Base-by-base conservation (phyloP, 805 yeast species). In the Pichia insulana region DNA sequence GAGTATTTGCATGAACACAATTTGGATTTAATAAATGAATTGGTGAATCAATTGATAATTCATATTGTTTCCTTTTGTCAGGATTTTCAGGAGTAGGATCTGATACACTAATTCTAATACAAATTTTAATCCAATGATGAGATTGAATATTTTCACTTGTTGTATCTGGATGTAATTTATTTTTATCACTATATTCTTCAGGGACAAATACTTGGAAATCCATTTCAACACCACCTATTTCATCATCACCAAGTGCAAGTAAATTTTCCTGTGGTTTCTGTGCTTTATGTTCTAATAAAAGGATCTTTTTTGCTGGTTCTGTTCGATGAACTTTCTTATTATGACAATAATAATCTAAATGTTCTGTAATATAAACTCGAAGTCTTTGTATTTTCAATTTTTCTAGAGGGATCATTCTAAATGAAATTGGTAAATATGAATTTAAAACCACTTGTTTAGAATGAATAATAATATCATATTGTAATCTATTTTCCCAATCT, bases 91-190 rank as follows among this genome's bases (percentile, higher is more conserved):
- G 63, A 2, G 70, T 68, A 2, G 78, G 74, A 35, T 83, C 79
- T n/a, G 70, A 56, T 50, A 73, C 76, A 5, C 95, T 84, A 32
- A 92, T 68, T 40, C 97, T 67, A 40, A 92, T 64, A 49, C 95
- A 83, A 13, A 92, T 73, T 63, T 92, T 92, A 54, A 92, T 79
- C 97, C 98, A 92, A 63, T 92, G 99, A 54, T 85, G 90, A 7
- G 92, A 73, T 63, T 87, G 89, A 48, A 92, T 87, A 52, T 78
- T 79, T 19, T 73, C 76, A 51, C 73, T 81, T 3, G 85, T 76
- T 0, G 96, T 85, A 61, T 92, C 95, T 1, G 97, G 96, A 54
- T 87, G 96, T 25, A 83, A 62, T 44, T 66, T 69, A 41, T 69
- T 71, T 37, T 73, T 72, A 19, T 73, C 74, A 40, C 73, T 73